Base-by-base conservation (phyloP, 768 basidiomycete genomes). In the Boletus subparvulus region DNA sequence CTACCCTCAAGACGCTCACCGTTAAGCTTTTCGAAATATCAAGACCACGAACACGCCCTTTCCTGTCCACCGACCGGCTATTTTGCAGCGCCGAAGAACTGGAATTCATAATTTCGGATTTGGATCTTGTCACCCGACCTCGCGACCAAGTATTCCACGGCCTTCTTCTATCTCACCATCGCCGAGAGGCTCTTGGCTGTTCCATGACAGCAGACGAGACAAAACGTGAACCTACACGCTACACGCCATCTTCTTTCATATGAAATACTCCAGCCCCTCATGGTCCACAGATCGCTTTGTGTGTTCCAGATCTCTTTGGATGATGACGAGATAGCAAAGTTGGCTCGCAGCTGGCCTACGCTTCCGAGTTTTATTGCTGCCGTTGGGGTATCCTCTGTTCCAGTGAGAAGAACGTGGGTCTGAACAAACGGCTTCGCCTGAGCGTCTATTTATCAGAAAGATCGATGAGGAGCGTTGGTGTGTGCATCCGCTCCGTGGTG, bases 281-380 rank as follows among this genome's bases (percentile, higher is more conserved):
- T 19, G 45, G 36, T 11, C 28, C 30, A 54, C 3, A 2, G 40
- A 3, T 56, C 39, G 12, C 57, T 65, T 21, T 47, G 49, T 32
- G 16, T 5, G 14, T 47, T 65, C 16, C 63, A 58, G 19, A 17
- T 62, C 10, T 56, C 54, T 10, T 40, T 65, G 46, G 47, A 60
- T 3, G 58, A 60, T 6, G 30, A 46, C 10, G 53, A 59, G 24
- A 12, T 62, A 24, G 46, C 17, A 0, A 42, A 19, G 6, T 19
- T 65, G 47, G 64, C 50, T 42, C 32, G 32, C 26, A 48, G 41
- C 41, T 59, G 50, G 57, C 57, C 63, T 10, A 16, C 32, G 1
- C 54, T 65, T 6, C 17, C 40, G 6, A 54, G 6, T 6, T 62
- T 35, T 32, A 42, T 41, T 56, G 63, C 4, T 24, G 30, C 2